A percentile compares a stretch with the other conserved stretches of the same genome.
Evolutionary conservation across 495 filamentous ascomycete genomes (phyloP).

Genomic region (Penicillium desertorum): DNA sequence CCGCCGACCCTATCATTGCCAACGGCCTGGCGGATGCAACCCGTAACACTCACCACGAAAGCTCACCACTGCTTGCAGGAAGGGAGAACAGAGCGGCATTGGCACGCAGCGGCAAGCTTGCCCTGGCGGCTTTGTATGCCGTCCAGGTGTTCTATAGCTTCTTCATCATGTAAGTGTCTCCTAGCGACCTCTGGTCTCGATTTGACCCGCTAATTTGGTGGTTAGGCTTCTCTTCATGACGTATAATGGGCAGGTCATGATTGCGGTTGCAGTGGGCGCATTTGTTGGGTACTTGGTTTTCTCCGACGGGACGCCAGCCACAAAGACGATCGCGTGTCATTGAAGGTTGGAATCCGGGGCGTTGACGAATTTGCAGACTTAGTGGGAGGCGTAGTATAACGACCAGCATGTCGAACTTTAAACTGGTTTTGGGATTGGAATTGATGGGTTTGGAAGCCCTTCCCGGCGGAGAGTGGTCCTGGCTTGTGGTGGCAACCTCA

Average conservation of each 20-base stretch:
- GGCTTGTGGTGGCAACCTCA: not conserved
- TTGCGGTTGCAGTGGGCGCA: conserved; percentile 83
- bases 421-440: not conserved
- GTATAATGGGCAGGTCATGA: conserved; percentile 97
- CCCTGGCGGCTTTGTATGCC: conserved; percentile 82
- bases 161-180: conserved; percentile 89
- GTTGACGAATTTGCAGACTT: not conserved
- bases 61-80: conserved; percentile 74
- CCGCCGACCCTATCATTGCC: conserved; percentile 34
- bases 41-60: conserved; percentile 44
- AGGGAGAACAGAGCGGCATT: conserved; percentile 46
- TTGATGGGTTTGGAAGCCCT: conserved; percentile 2
- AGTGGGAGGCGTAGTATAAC: not conserved
- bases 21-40: conserved; percentile 23
- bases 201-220: conserved; percentile 8
- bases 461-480: not conserved
- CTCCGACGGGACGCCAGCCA: conserved; percentile 62
- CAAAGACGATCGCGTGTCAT: conserved; percentile 90
- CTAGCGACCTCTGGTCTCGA: not conserved
- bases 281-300: conserved; percentile 87
- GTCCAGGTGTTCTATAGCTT: conserved; percentile 98
- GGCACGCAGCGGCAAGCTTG: conserved; percentile 62
- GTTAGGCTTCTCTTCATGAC: conserved; percentile 98
- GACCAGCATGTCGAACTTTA: not conserved
- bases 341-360: conserved; percentile 32